Percentiles rank a stretch among this genome's conserved stretches.
These are phyloP conservation scores for Fraxinus pennsylvanica DNA, from an alignment of 257 asterid genomes.

Conservation along the genomic window DNA sequence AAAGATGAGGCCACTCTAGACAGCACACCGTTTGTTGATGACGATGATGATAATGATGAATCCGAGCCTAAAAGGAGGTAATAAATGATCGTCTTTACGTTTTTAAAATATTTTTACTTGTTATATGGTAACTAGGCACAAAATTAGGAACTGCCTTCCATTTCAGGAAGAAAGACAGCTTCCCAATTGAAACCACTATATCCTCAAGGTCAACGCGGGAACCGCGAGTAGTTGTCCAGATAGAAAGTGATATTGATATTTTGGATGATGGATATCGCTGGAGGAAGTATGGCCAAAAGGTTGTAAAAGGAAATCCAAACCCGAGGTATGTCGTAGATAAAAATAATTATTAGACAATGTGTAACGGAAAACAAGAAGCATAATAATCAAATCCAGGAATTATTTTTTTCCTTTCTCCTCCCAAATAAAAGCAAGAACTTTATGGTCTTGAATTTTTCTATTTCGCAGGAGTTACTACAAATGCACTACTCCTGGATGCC, in stretches of 20 bases:
- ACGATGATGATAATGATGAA: conserved; percentile 45
- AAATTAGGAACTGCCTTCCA: neutral
- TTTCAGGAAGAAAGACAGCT: conserved; percentile 60
- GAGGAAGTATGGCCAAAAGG: conserved; percentile 92
- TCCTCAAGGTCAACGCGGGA: conserved; percentile 63
- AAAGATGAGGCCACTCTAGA: conserved; percentile 48
- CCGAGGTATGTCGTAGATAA: conserved; percentile 57
- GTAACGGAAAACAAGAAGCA: neutral
- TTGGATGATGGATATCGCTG: conserved; percentile 87
- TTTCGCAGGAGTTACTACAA: conserved; percentile 77
- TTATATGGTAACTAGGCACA: neutral
- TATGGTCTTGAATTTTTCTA: neutral
- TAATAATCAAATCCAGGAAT: neutral
- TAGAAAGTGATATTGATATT: conserved; percentile 65
- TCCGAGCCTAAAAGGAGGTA: conserved; percentile 65
- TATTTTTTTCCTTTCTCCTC: too few relatives aligned
- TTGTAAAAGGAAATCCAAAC: conserved; percentile 85
- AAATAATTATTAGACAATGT: neutral
- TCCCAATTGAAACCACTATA: conserved; percentile 38
- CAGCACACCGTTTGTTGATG: conserved; percentile 48
- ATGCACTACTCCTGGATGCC: conserved; percentile 80
- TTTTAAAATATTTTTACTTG: neutral
- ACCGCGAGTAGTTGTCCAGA: conserved; percentile 68
- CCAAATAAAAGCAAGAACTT: neutral
- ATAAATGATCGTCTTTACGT: neutral